Evolutionary conservation across 192 early-diverging fungal genomes (phyloP).

Genomic region (Obelidium mucronatum): DNA sequence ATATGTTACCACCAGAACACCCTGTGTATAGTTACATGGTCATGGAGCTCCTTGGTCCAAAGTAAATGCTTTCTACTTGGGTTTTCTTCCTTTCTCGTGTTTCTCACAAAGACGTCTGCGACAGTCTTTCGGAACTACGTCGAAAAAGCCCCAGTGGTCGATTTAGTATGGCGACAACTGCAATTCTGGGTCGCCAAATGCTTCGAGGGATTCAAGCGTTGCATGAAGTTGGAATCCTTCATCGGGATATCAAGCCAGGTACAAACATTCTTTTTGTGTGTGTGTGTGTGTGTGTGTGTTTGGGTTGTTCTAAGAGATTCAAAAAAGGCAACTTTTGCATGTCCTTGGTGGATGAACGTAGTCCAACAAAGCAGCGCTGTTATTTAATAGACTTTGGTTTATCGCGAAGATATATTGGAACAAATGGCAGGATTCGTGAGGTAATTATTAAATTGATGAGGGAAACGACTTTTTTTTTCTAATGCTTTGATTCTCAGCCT

Average conservation of each 20-base stretch:
- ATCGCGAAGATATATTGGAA: constrained; percentile 43
- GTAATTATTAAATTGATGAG: background rate
- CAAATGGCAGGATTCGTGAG: constrained; percentile 46
- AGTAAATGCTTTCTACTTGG: constrained; percentile 51
- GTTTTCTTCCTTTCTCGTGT: background rate
- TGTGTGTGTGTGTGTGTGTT: too few species aligned
- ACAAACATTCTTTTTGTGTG: background rate
- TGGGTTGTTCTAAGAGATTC: background rate
- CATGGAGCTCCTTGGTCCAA: constrained; percentile 64
- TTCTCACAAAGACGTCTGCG: constrained; percentile 10
- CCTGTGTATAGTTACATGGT: constrained; percentile 60
- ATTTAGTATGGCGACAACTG: constrained; percentile 52
- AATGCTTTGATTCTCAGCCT: constrained; percentile 34
- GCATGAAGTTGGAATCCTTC: constrained; percentile 58
- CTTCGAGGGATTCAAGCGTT: constrained; percentile 52
- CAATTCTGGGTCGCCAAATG: constrained; percentile 59
- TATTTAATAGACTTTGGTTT: constrained; percentile 67
- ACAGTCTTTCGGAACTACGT: constrained; percentile 61
- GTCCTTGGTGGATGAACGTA: constrained; percentile 10
- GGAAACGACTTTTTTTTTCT: background rate
- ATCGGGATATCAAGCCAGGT: constrained; percentile 68
- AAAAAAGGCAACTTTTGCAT: constrained; percentile 46
- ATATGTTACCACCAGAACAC: constrained; percentile 28
- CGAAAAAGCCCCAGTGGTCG: constrained; percentile 32
- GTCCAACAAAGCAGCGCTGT: constrained; percentile 25